A percentile compares a stretch with the other conserved stretches of the same genome.
Conservation (phyloP, 2,329 filamentous ascomycete species). For the Botrytis cinerea region DNA sequence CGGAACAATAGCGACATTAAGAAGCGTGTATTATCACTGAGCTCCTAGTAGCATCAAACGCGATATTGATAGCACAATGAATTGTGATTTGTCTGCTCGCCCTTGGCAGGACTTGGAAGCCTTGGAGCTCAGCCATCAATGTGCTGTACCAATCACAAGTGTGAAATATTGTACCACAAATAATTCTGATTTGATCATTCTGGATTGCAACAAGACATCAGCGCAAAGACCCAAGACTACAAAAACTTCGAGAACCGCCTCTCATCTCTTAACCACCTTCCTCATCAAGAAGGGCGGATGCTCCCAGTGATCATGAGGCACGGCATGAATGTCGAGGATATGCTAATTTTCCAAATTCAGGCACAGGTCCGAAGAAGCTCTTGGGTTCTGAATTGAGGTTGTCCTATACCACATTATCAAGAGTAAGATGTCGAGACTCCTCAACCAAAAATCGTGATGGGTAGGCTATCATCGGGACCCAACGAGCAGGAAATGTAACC, state of each 20-base stretch:
- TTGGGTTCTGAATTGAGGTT: not conserved
- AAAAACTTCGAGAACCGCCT: not conserved
- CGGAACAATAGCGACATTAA: not conserved
- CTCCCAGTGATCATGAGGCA: constrained; percentile 12
- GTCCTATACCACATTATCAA: not conserved
- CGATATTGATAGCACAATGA: not conserved
- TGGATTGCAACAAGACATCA: constrained; percentile 12
- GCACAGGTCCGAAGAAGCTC: not conserved
- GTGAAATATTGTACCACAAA: constrained; percentile 6
- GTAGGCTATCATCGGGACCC: not conserved
- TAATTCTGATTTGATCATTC: constrained; percentile 7
- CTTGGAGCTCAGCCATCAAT: not conserved
- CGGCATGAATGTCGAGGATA: not conserved
- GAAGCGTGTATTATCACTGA: not conserved
- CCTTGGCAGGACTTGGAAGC: not conserved
- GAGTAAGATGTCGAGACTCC: not conserved
- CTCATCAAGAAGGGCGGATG: not conserved
- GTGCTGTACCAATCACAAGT: constrained; percentile 15
- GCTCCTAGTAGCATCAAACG: not conserved
- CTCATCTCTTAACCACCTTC: constrained; percentile 10
- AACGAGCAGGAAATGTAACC: not conserved
- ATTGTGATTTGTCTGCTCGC: not conserved
- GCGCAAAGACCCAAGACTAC: not conserved
- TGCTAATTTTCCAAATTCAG: not conserved
- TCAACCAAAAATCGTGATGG: not conserved